A percentile compares a stretch with the other conserved stretches of the same genome.
Conservation (phyloP, 192 early-diverging fungal genomes). For the Coemansia sp. region DNA sequence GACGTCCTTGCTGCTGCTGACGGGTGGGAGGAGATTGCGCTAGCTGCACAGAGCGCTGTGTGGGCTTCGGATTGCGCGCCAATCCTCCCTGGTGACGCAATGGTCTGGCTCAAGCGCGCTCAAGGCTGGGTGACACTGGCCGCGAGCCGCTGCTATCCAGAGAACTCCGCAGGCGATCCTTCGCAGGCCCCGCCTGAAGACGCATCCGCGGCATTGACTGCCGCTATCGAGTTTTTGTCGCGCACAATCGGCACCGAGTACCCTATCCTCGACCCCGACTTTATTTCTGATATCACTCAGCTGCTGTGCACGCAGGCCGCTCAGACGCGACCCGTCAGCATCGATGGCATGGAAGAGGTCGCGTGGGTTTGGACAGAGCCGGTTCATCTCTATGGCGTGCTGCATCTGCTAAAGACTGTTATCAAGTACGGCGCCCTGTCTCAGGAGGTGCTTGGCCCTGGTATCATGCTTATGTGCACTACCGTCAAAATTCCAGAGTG, state of each 20-base stretch:
- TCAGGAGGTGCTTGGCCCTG: conserved; percentile 15
- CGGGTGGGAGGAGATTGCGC: conserved; percentile 28
- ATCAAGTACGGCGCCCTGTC: conserved; percentile 45
- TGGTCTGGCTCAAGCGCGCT: conserved; percentile 26
- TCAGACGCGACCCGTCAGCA: conserved; percentile 15
- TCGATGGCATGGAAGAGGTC: conserved; percentile 14
- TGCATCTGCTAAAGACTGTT: conserved; percentile 34
- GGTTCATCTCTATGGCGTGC: conserved; percentile 28
- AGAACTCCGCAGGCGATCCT: conserved; percentile 1
- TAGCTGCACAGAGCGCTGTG: conserved; percentile 21
- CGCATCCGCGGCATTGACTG: conserved; percentile 10
- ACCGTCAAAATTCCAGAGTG: conserved; percentile 24
- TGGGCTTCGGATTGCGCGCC: conserved; percentile 31
- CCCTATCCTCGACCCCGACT: conserved; percentile 24
- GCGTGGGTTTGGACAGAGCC: conserved; percentile 37
- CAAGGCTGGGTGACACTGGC: conserved; percentile 18
- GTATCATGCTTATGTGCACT: conserved; percentile 40
- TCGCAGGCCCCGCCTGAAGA: conserved; percentile 2
- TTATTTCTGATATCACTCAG: conserved; percentile 1
- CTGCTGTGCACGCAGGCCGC: conserved; percentile 15
- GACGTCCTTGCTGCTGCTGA: conserved; percentile 8
- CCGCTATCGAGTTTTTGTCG: conserved; percentile 26
- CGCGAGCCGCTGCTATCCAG: conserved; percentile 22
- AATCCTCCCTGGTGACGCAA: conserved; percentile 6
- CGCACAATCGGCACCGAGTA: conserved; percentile 31